Base-by-base conservation (phyloP, 768 basidiomycete species). In the Rhodotorula kratochvilovae region DNA sequence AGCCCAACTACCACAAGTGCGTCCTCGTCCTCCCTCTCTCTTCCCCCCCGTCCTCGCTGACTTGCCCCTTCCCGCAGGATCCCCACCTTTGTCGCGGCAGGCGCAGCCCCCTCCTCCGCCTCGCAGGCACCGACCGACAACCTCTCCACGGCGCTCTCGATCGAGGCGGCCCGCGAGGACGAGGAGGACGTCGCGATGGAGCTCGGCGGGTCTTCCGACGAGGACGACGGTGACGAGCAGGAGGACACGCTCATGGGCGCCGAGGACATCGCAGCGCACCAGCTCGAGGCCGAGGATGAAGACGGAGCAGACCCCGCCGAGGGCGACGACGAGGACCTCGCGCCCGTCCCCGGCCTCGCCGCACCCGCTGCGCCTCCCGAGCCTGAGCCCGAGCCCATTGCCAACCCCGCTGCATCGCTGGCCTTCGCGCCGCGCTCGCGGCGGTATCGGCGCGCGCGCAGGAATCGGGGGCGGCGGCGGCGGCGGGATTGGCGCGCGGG, bases 1-100 rank as follows among this genome's bases (percentile, higher is more conserved):
- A 82, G 75, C 84, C 81, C 27, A 85, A 90, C 79, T 90, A 89
- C 86, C 84, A 89, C 35, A 89, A 87, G 81, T 81, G 65, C 64
- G 76, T 62, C 33, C 19, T 31, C 50, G 15, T n/a, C 50, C 27
- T 6, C 50, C 50, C 29, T n/a, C 25, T 2, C 5, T 57, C 43
- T 6, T 29, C 35, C 21, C 31, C 17, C 23, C 36, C 21, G 3
- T 3, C 31, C 17, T 10, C 16, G 3, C 33, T 21, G 39, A 39
- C 39, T 39, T 39, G 39, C 39, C 39, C 39, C 33, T 2, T 3
- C n/a, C 12, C 5, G 15, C 68, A 75, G 73, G 23, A 67, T 60
- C 19, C 61, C 43, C 3, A 51, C 76, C 31, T 71, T 70, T 66
- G 66, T 71, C 43, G 60, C 67, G 7, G 71, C 66, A 27, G 74